Evolutionary conservation across 352 stramenopile genomes (phyloP).

Genomic region (Globisporangium lucens): DNA sequence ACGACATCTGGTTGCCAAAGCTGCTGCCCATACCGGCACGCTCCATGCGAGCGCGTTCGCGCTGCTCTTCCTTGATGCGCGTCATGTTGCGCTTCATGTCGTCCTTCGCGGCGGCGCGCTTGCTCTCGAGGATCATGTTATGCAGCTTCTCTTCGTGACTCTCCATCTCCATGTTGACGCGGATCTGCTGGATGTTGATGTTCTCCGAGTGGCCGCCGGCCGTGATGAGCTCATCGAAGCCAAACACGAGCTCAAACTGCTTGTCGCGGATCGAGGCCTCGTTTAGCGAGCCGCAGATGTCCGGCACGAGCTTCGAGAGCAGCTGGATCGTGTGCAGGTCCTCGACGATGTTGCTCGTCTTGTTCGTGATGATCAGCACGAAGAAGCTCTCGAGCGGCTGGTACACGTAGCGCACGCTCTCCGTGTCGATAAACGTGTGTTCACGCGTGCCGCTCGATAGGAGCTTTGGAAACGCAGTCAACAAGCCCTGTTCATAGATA

Average conservation of each 20-base stretch:
- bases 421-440: slow-evolving; percentile 99
- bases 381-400: slow-evolving; percentile 98
- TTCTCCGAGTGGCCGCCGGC: slow-evolving; percentile 97
- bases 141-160: slow-evolving; percentile 98
- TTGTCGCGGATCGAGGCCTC: slow-evolving; percentile 95
- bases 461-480: slow-evolving; percentile 99
- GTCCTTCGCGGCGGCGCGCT: slow-evolving; percentile 87
- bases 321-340: slow-evolving; percentile 98
- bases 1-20: slow-evolving; percentile 58
- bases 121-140: slow-evolving; percentile 97
- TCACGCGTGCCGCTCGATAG: slow-evolving; percentile 91
- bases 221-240: slow-evolving; percentile 98
- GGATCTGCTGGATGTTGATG: slow-evolving; percentile 91
- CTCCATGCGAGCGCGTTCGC: slow-evolving; percentile 75
- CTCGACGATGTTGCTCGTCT: slow-evolving; percentile 99
- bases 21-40: slow-evolving; percentile 61
- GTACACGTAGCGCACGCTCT: slow-evolving; percentile 98
- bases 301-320: slow-evolving; percentile 96
- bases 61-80: slow-evolving; percentile 87
- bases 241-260: slow-evolving; percentile 98
- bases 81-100: slow-evolving; percentile 88
- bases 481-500: slow-evolving; percentile 68
- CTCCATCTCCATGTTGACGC: slow-evolving; percentile 99
- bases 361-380: slow-evolving; percentile 98
- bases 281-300: slow-evolving; percentile 92